Evolutionary conservation across 2,329 filamentous ascomycete species (phyloP).

Genomic region (Emmonsia crescens): DNA sequence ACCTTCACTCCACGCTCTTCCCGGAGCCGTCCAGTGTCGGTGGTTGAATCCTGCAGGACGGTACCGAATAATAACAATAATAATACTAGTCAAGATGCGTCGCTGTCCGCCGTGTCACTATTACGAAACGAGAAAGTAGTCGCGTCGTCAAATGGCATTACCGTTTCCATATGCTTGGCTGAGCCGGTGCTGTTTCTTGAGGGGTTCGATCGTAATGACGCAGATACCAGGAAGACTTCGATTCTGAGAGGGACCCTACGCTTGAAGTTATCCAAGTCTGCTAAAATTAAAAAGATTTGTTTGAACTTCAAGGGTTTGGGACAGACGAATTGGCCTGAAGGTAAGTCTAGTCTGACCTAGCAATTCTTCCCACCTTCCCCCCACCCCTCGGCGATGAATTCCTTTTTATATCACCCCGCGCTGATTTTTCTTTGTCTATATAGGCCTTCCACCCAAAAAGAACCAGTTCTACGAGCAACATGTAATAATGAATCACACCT

Average conservation of each 20-base stretch:
- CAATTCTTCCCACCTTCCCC: too few species aligned
- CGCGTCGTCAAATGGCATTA: conserved; percentile 39
- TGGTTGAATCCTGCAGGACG: conserved; percentile 15
- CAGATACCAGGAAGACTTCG: conserved; percentile 57
- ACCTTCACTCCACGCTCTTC: background rate
- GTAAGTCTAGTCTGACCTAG: conserved; percentile 27
- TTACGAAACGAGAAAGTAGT: conserved; percentile 37
- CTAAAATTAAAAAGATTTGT: conserved; percentile 86
- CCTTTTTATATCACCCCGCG: conserved; percentile 5
- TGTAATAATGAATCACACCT: conserved; percentile 74
- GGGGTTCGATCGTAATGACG: conserved; percentile 38
- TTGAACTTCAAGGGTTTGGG: conserved; percentile 77
- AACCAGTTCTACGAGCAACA: conserved; percentile 74
- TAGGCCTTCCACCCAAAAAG: conserved; percentile 77
- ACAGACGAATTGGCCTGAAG: conserved; percentile 91
- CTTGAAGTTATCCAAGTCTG: conserved; percentile 72
- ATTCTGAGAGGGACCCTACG: conserved; percentile 77
- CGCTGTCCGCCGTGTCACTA: conserved; percentile 22
- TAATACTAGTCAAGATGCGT: conserved; percentile 11
- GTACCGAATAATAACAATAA: conserved; percentile 15
- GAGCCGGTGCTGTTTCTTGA: conserved; percentile 41
- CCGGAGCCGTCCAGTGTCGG: background rate
- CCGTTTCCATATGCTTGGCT: conserved; percentile 36
- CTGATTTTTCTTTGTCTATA: too few species aligned
- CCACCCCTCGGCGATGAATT: too few species aligned